Evolutionary conservation across 106 monocot species (phyloP), one percentile per base, ranked within the genome.

Genomic region (Dioscorea dumetorum): DNA sequence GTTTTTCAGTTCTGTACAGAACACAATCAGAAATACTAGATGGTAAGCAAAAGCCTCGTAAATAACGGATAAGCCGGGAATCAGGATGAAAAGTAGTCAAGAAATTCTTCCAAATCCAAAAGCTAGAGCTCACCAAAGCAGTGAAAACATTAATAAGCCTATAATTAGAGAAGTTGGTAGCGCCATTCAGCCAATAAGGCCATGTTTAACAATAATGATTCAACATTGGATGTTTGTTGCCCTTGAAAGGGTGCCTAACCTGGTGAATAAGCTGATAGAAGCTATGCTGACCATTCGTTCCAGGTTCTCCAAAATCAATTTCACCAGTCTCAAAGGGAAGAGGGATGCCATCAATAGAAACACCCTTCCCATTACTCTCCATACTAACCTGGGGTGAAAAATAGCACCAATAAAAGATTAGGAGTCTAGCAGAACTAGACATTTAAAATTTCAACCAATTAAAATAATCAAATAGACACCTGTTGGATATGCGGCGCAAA

Each of bases 291-390:
- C 95, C 95, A 84, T 97, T 97, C 61, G 95, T 97, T 74, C 95
- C 95, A 68, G 95, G 95, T 74, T 97, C 95, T 62, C 95, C 95
- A 81, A 97, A 97, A 82, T 97, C 95, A 73, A 97, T 97, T 79
- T 97, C 95, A 66, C 95, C 95, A 54, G 91, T 68, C 56, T 91
- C 86, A 77, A 84, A 97, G 7, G 88, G 86, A 72, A 97, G 95
- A 48, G 86, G 84, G 53, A 82, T 50, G 28, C 95, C 95, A 82
- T 97, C 95, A 67, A 97, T 97, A n/a, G 95, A 97, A 12, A 97
- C 95, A 72, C 91, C 88, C 73, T 97, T 97, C 62, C 95, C 95
- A 84, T 97, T 97, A 81, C 95, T 97, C 69, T 97, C 95, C 95
- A 97, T 97, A 80, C 95, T 97, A 67, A 95, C 81, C 95, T 95